Percentiles rank a stretch among this genome's conserved stretches.
phyloP scores from a whole-genome alignment of 768 basidiomycete genomes.

The Daedaleopsis nitida region DNA sequence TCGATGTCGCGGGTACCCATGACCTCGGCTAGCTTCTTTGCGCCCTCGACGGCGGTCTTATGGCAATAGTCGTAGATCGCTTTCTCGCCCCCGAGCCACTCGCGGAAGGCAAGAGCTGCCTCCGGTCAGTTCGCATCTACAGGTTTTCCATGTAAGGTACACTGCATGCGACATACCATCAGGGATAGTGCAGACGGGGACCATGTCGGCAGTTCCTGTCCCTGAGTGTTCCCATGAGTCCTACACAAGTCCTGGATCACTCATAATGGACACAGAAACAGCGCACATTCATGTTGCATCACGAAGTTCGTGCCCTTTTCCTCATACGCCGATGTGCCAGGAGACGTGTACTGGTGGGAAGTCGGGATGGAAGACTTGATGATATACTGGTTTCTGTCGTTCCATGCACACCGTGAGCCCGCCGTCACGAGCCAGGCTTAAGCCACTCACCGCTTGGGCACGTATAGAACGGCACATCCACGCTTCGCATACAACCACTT shows the following conservation, averaged over 20 bases:
- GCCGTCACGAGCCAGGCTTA: background rate
- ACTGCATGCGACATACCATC: slow-evolving; percentile 46
- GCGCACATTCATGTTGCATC: slow-evolving; percentile 27
- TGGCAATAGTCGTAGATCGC: slow-evolving; percentile 74
- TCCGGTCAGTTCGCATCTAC: background rate
- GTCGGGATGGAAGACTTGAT: slow-evolving; percentile 65
- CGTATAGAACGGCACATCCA: slow-evolving; percentile 70
- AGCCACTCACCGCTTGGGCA: slow-evolving; percentile 56
- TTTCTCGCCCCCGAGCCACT: slow-evolving; percentile 74
- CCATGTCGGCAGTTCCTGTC: slow-evolving; percentile 64
- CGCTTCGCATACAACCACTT: slow-evolving; percentile 84
- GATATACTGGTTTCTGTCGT: slow-evolving; percentile 59
- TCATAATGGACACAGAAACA: background rate
- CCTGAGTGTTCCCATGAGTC: slow-evolving; percentile 38
- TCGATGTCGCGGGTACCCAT: slow-evolving; percentile 69
- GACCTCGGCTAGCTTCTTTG: slow-evolving; percentile 55
- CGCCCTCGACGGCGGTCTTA: slow-evolving; percentile 66
- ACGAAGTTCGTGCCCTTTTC: slow-evolving; percentile 24
- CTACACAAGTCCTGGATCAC: background rate
- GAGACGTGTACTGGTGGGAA: slow-evolving; percentile 51
- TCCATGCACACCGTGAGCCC: background rate
- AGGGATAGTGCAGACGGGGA: slow-evolving; percentile 53
- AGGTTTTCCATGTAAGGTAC: background rate
- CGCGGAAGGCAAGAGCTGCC: slow-evolving; percentile 71
- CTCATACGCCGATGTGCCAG: slow-evolving; percentile 19